phyloP scores from a whole-genome alignment of 2,329 filamentous ascomycete genomes.

The Microdochium trichocladiopsis region DNA sequence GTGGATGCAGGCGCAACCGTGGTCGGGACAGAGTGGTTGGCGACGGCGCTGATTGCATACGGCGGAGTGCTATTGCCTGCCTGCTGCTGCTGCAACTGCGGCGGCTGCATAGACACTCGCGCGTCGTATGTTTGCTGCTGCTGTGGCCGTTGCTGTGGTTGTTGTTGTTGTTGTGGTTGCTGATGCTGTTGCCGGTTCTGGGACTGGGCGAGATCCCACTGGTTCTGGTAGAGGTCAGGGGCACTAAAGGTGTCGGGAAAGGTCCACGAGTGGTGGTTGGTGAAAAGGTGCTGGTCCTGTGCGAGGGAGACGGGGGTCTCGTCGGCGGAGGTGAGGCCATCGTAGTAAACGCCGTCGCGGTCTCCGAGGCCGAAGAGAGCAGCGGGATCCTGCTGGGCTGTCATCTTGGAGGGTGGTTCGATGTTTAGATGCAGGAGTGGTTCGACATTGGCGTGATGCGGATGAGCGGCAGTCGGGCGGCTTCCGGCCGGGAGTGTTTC shows the following conservation, averaged over 20 bases:
- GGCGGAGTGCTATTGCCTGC: neutral
- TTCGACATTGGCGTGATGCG: conserved; percentile 23
- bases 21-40: neutral
- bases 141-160: conserved; percentile 7
- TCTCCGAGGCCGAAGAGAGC: conserved; percentile 39
- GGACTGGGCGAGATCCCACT: conserved; percentile 26
- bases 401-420: conserved; percentile 19
- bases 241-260: conserved; percentile 31
- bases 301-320: conserved; percentile 11
- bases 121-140: conserved; percentile 15
- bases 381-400: conserved; percentile 26
- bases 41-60: neutral
- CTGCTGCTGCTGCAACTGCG: conserved; percentile 9
- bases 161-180: conserved; percentile 17
- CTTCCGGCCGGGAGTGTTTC: neutral
- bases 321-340: conserved; percentile 3
- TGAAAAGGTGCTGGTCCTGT: conserved; percentile 22
- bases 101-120: neutral
- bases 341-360: conserved; percentile 22
- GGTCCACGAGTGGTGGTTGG: conserved; percentile 32
- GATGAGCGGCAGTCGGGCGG: conserved; percentile 6
- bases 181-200: conserved; percentile 20
- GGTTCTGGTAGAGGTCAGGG: conserved; percentile 20
- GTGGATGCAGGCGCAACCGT: conserved; percentile 18
- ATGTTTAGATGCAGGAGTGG: conserved; percentile 24